Evolutionary conservation across 805 yeast species (phyloP).

Genomic region (Naumovozyma castellii): DNA sequence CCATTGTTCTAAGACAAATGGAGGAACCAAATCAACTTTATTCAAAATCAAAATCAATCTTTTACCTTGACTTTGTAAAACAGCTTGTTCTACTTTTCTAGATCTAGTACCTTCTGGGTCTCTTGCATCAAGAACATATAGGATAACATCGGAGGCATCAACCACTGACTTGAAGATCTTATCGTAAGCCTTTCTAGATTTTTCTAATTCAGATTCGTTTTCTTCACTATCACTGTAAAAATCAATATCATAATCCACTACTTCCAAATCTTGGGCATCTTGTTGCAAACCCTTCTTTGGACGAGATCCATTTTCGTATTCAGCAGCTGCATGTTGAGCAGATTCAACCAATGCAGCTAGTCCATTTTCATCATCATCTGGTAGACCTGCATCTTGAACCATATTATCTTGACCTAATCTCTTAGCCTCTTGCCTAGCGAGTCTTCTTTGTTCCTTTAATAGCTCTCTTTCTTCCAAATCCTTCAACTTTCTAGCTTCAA

Average conservation of each 20-base stretch:
- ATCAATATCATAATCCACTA: slow-evolving; percentile 41
- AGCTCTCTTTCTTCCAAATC: slow-evolving; percentile 47
- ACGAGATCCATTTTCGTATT: slow-evolving; percentile 44
- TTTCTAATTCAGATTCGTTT: slow-evolving; percentile 46
- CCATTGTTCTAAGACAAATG: slow-evolving; percentile 78
- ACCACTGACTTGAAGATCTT: slow-evolving; percentile 89
- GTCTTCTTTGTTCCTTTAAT: slow-evolving; percentile 41
- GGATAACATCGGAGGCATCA: slow-evolving; percentile 81
- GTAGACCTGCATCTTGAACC: slow-evolving; percentile 35
- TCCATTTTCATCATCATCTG: slow-evolving; percentile 41
- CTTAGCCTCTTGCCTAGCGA: slow-evolving; percentile 31
- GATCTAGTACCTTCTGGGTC: slow-evolving; percentile 96
- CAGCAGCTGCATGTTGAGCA: slow-evolving; percentile 80
- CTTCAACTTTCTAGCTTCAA: slow-evolving; percentile 51
- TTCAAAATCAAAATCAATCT: slow-evolving; percentile 78
- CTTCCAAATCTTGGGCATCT: slow-evolving; percentile 36
- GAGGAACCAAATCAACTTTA: slow-evolving; percentile 89
- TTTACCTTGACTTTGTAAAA: slow-evolving; percentile 64
- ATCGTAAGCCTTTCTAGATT: slow-evolving; percentile 84
- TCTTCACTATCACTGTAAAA: slow-evolving; percentile 37
- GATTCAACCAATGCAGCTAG: slow-evolving; percentile 81
- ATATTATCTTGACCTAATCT: slow-evolving; percentile 31
- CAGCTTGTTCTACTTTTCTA: slow-evolving; percentile 81
- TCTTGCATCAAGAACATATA: slow-evolving; percentile 93
- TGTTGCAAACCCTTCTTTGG: slow-evolving; percentile 38